These are phyloP conservation scores for Ascochyta clinopodiicola DNA, from an alignment of 2,329 filamentous ascomycete species.

Conservation along the genomic window DNA sequence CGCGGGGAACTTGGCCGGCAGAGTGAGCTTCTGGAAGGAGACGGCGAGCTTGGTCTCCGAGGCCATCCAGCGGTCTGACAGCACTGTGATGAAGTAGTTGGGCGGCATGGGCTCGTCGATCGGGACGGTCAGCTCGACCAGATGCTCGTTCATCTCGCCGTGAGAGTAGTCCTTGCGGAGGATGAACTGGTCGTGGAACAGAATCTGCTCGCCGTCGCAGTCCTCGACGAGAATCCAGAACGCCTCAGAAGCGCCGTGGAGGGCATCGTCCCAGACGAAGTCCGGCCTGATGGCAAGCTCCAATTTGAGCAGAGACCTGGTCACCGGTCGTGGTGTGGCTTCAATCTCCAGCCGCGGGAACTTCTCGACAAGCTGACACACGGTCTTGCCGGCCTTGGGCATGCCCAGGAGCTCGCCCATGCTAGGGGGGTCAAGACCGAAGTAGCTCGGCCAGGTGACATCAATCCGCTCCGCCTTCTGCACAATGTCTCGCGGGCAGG, in stretches of 20 bases:
- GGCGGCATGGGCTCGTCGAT: constrained; percentile 98
- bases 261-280: constrained; percentile 90
- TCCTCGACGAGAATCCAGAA: constrained; percentile 99
- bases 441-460: constrained; percentile 91
- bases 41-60: constrained; percentile 92
- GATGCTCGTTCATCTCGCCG: constrained; percentile 86
- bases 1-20: constrained; percentile 94
- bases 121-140: constrained; percentile 94
- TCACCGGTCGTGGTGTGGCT: constrained; percentile 93
- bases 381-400: constrained; percentile 83
- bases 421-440: constrained; percentile 92
- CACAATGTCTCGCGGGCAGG: constrained; percentile 83
- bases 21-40: constrained; percentile 91
- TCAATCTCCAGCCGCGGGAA: constrained; percentile 93
- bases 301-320: constrained; percentile 87
- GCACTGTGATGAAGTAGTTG: constrained; percentile 95
- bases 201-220: constrained; percentile 92
- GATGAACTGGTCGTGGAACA: constrained; percentile 94
- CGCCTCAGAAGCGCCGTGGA: constrained; percentile 87
- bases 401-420: constrained; percentile 95
- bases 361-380: constrained; percentile 86
- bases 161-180: constrained; percentile 87
- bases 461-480: constrained; percentile 94
- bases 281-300: constrained; percentile 92
- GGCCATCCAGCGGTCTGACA: constrained; percentile 98